Evolutionary conservation across 257 asterid species (phyloP).

Genomic region (Avicennia marina): DNA sequence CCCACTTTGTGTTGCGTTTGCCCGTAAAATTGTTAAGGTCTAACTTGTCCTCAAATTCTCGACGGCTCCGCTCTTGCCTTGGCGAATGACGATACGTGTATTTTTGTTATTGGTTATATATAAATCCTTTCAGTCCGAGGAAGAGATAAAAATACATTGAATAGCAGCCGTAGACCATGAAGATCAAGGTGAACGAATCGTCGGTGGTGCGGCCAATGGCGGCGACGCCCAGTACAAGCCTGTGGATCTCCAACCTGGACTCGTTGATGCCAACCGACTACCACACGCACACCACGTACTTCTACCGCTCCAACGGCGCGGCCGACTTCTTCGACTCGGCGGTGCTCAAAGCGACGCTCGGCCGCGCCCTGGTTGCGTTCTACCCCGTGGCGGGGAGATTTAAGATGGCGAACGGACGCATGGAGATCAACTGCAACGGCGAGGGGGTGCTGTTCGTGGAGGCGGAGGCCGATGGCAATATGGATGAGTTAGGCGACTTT

Average conservation of each 20-base stretch:
- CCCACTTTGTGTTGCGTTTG: no score
- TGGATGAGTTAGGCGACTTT: constrained; percentile 76
- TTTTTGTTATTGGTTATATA: no score
- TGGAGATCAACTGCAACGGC: constrained; percentile 51
- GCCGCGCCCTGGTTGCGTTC: constrained; percentile 64
- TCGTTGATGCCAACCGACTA: constrained; percentile 81
- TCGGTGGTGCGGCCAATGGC: constrained; percentile 71
- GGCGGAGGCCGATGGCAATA: constrained; percentile 62
- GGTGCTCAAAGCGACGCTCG: constrained; percentile 61
- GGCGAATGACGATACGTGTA: no score
- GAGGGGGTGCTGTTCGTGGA: constrained; percentile 64
- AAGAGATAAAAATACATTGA: no score
- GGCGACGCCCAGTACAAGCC: constrained; percentile 50
- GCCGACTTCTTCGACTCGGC: constrained; percentile 53
- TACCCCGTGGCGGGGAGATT: constrained; percentile 82
- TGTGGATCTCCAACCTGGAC: constrained; percentile 96
- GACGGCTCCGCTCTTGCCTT: no score
- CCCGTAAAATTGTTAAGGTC: no score
- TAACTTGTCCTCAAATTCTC: no score
- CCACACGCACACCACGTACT: constrained; percentile 93
- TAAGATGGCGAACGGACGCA: constrained; percentile 80
- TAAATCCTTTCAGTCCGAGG: no score
- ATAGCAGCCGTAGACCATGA: no score
- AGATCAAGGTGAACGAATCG: constrained; percentile 52
- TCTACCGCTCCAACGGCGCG: no score